These are phyloP conservation scores for Botrytis squamosa DNA, from an alignment of 2,329 filamentous ascomycete species.

Conservation along the genomic window DNA sequence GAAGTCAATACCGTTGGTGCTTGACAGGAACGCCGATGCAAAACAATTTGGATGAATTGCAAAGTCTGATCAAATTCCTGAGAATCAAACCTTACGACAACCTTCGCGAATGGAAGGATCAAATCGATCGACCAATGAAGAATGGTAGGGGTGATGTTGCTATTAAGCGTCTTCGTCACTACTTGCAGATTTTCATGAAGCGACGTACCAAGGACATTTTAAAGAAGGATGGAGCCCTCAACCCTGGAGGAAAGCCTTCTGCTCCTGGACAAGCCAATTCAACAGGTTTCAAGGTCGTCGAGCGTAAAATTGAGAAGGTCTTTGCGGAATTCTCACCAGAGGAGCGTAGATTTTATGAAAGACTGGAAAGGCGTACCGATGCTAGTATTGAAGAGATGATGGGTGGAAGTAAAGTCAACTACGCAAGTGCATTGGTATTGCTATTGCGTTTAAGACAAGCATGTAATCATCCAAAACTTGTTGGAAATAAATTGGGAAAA, in stretches of 20 bases:
- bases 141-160: constrained; percentile 85
- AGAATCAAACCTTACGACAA: constrained; percentile 90
- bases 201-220: constrained; percentile 97
- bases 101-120: constrained; percentile 81
- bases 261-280: constrained; percentile 48
- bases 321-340: constrained; percentile 73
- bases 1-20: constrained; percentile 91
- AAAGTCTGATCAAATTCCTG: constrained; percentile 89
- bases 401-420: constrained; percentile 74
- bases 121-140: constrained; percentile 88
- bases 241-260: constrained; percentile 66
- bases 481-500: constrained; percentile 79
- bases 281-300: constrained; percentile 83
- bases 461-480: constrained; percentile 89
- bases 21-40: constrained; percentile 96
- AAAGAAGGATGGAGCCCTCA: constrained; percentile 79
- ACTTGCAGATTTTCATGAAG: constrained; percentile 95
- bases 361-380: constrained; percentile 80
- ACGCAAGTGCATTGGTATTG: constrained; percentile 89
- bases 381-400: constrained; percentile 87
- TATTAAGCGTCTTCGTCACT: constrained; percentile 79
- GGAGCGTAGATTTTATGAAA: constrained; percentile 82
- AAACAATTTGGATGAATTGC: constrained; percentile 94
- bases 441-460: constrained; percentile 88
- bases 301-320: constrained; percentile 81